Conservation (phyloP, 768 basidiomycete species). For the Pisolithus orientalis region DNA sequence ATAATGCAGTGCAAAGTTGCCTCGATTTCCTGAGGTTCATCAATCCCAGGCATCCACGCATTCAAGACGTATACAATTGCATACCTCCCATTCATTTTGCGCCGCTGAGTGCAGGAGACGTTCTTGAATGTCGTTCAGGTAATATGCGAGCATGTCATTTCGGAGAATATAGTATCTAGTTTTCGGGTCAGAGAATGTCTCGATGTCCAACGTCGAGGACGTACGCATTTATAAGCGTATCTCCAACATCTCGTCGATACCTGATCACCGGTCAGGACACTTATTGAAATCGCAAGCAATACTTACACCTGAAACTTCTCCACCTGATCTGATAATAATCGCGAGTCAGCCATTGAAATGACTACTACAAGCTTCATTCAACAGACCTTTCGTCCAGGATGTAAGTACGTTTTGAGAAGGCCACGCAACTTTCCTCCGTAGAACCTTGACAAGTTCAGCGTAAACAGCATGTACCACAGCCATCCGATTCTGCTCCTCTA, state of each 20-base stretch:
- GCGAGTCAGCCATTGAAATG: slow-evolving; percentile 5
- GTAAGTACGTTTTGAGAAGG: slow-evolving; percentile 40
- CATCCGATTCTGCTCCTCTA: slow-evolving; percentile 35
- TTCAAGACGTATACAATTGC: neutral
- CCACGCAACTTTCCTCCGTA: slow-evolving; percentile 73
- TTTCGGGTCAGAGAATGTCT: slow-evolving; percentile 6
- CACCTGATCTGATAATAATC: slow-evolving; percentile 50
- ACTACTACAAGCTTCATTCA: neutral
- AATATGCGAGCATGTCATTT: slow-evolving; percentile 72
- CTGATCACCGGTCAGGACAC: slow-evolving; percentile 30
- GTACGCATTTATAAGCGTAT: slow-evolving; percentile 84
- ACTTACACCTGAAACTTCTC: slow-evolving; percentile 77
- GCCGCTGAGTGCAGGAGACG: slow-evolving; percentile 42
- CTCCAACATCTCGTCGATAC: slow-evolving; percentile 81
- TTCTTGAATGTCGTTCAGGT: slow-evolving; percentile 55
- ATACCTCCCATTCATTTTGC: slow-evolving; percentile 69
- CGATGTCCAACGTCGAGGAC: slow-evolving; percentile 17
- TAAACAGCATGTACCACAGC: slow-evolving; percentile 70
- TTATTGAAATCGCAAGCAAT: neutral
- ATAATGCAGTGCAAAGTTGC: slow-evolving; percentile 81
- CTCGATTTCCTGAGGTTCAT: slow-evolving; percentile 63
- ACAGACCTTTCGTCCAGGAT: slow-evolving; percentile 67
- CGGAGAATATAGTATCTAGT: slow-evolving; percentile 82
- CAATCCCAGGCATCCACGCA: neutral
- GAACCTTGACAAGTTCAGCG: slow-evolving; percentile 62